Evolutionary conservation across 1,284 basidiomycete genomes (phyloP).

Genomic region (Microbotryum scabiosae): DNA sequence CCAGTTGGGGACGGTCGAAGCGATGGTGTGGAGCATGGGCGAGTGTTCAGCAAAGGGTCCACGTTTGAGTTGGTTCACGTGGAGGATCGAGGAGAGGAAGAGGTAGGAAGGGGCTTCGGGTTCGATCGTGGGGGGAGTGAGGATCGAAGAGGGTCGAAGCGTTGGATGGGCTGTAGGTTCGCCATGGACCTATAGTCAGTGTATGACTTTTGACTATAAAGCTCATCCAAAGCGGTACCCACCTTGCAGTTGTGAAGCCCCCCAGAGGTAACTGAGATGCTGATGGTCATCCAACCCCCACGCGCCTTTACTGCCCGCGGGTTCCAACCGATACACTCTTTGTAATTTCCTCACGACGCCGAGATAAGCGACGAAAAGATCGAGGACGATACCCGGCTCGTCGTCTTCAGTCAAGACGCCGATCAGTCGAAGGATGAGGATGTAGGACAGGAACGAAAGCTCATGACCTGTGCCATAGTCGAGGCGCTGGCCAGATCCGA

Average conservation of each 20-base stretch:
- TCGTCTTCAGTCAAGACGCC: constrained; percentile 34
- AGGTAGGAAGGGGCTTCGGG: constrained; percentile 31
- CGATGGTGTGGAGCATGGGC: constrained; percentile 78
- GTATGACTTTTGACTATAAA: neutral
- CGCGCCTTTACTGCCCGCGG: constrained; percentile 93
- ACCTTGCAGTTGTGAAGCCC: constrained; percentile 72
- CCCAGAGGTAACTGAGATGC: constrained; percentile 67
- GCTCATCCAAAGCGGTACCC: constrained; percentile 3
- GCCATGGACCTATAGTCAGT: neutral
- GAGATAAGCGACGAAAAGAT: constrained; percentile 66
- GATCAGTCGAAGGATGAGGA: constrained; percentile 51
- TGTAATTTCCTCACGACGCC: constrained; percentile 77
- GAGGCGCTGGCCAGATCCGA: constrained; percentile 82
- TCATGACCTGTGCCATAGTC: constrained; percentile 98
- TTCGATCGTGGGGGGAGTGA: constrained; percentile 51
- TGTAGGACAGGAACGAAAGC: constrained; percentile 70
- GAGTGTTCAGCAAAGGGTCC: constrained; percentile 90
- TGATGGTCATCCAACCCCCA: constrained; percentile 96
- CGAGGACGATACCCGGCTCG: constrained; percentile 42
- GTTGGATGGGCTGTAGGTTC: constrained; percentile 46
- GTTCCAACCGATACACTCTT: constrained; percentile 82
- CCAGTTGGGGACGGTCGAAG: constrained; percentile 76
- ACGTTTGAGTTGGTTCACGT: constrained; percentile 67
- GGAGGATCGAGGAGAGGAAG: constrained; percentile 53
- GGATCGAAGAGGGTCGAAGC: constrained; percentile 50